Percentiles rank a stretch among this genome's conserved stretches.
Evolutionary conservation across 306 rosid species (phyloP).

Genomic region (Corylus americana): DNA sequence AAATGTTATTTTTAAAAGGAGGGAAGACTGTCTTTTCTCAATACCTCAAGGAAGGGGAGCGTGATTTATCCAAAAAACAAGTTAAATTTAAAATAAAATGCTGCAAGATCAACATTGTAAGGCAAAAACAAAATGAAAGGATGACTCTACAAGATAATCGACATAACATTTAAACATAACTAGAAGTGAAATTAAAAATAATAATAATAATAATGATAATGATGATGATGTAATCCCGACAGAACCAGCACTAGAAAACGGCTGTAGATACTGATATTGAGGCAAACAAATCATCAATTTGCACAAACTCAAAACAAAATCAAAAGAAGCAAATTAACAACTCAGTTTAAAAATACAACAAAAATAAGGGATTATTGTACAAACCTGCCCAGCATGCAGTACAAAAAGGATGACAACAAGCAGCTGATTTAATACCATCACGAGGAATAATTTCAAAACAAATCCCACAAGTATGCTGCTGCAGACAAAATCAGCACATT

Average conservation of each 20-base stretch:
- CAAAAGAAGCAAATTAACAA: neutral
- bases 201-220: neutral
- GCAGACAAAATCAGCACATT: conserved; percentile 1
- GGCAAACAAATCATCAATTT: neutral
- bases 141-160: neutral
- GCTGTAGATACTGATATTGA: neutral
- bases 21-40: neutral
- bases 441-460: conserved; percentile 63
- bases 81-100: neutral
- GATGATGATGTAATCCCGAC: neutral
- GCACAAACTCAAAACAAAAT: neutral
- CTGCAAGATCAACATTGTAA: neutral
- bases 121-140: neutral
- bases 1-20: neutral
- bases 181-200: neutral
- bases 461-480: conserved; percentile 70
- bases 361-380: conserved; percentile 4
- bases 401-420: conserved; percentile 84
- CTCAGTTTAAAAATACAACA: neutral
- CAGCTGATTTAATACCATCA: conserved; percentile 50
- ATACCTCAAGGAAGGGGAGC: neutral
- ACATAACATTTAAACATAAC: neutral
- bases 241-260: neutral
- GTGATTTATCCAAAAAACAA: neutral
- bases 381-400: conserved; percentile 67